A percentile compares a stretch with the other conserved stretches of the same genome.
phyloP scores from a whole-genome alignment of 345 rosid species.

The Citrus maxima region DNA sequence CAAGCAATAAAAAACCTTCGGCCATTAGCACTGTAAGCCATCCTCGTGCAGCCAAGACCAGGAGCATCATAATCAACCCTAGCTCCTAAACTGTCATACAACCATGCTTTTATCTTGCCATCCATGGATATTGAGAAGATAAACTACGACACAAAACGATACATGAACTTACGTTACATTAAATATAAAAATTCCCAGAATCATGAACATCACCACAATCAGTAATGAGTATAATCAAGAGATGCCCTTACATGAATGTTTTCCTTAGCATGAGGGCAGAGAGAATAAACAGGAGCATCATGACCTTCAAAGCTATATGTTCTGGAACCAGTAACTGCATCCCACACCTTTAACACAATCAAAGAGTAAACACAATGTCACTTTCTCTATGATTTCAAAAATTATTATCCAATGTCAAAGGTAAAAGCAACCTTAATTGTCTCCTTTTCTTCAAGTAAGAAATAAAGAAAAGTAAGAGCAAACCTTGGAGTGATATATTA shows the following conservation, averaged over 20 bases:
- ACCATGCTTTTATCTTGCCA: constrained; percentile 43
- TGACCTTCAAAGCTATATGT: constrained; percentile 78
- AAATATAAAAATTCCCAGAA: constrained; percentile 8
- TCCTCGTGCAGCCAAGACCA: constrained; percentile 27
- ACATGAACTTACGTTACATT: not conserved
- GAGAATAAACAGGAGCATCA: constrained; percentile 81
- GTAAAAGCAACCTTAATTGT: constrained; percentile 57
- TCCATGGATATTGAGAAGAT: constrained; percentile 43
- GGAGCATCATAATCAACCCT: constrained; percentile 38
- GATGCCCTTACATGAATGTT: constrained; percentile 54
- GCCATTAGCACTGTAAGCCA: constrained; percentile 32
- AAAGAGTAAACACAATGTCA: constrained; percentile 12
- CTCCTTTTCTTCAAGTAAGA: not conserved
- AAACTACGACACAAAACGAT: constrained; percentile 24
- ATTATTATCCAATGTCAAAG: not conserved
- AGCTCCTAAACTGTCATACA: constrained; percentile 30
- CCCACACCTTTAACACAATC: constrained; percentile 58
- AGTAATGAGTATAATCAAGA: not conserved
- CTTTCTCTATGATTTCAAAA: not conserved
- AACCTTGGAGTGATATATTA: not conserved
- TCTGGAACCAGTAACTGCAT: constrained; percentile 60
- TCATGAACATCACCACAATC: not conserved
- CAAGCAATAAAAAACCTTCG: constrained; percentile 14
- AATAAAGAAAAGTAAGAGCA: not conserved
- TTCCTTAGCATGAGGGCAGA: constrained; percentile 76